A percentile compares a stretch with the other conserved stretches of the same genome.
These are phyloP conservation scores for Aphanoascus verrucosus DNA, from an alignment of 2,329 filamentous ascomycete species.

Conservation along the genomic window DNA sequence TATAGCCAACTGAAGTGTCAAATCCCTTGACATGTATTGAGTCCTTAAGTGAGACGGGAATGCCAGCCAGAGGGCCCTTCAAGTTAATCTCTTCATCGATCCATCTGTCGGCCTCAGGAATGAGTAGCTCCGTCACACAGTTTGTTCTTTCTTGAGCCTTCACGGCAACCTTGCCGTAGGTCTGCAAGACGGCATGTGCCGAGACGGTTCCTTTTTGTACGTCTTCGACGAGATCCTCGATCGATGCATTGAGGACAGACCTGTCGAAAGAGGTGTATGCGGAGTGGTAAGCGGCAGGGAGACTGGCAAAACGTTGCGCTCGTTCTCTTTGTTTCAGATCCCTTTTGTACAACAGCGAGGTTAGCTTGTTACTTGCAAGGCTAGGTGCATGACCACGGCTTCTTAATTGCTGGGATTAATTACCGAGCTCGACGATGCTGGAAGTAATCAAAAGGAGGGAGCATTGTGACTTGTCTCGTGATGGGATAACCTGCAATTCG, in stretches of 20 bases:
- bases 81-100: constrained; percentile 53
- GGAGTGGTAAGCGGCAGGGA: constrained; percentile 55
- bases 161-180: constrained; percentile 78
- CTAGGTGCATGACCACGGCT: neutral
- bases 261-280: constrained; percentile 56
- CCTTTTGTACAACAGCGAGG: constrained; percentile 38
- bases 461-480: constrained; percentile 25
- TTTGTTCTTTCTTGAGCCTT: constrained; percentile 80
- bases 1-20: constrained; percentile 73
- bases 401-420: constrained; percentile 19
- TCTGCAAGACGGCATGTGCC: constrained; percentile 63
- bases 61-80: constrained; percentile 71
- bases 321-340: constrained; percentile 71
- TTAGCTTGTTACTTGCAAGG: constrained; percentile 8
- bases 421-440: constrained; percentile 64
- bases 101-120: constrained; percentile 69
- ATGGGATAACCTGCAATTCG: neutral
- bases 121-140: constrained; percentile 76
- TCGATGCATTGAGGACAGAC: constrained; percentile 58
- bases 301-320: constrained; percentile 53
- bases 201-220: constrained; percentile 59
- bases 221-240: constrained; percentile 65
- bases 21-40: constrained; percentile 70
- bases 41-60: constrained; percentile 76
- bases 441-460: constrained; percentile 55